phyloP scores from a whole-genome alignment of 176 grass and related monocot species.

The Pontederia paniculata region DNA sequence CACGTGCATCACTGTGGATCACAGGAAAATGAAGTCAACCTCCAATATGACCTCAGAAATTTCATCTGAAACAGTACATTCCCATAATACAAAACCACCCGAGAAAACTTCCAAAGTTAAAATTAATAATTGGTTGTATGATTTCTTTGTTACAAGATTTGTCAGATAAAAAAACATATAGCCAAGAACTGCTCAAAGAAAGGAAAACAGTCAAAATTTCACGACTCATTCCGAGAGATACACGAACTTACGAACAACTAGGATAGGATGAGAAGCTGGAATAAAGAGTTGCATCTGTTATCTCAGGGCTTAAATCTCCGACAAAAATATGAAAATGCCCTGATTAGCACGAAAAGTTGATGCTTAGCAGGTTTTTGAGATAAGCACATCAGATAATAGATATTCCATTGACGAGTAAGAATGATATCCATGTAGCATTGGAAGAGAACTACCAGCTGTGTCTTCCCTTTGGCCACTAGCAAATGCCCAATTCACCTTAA shows the following conservation, averaged over 20 bases:
- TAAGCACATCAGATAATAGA: slow-evolving; percentile 17
- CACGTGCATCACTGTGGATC: slow-evolving; percentile 58
- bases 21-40: slow-evolving; percentile 21
- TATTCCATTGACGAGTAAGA: neutral
- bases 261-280: slow-evolving; percentile 73
- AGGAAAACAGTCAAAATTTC: too few relatives aligned
- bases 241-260: slow-evolving; percentile 77
- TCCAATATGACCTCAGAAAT: too few relatives aligned
- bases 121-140: neutral
- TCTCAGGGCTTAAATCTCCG: slow-evolving; percentile 86
- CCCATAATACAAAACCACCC: too few relatives aligned
- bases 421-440: neutral
- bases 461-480: slow-evolving; percentile 81
- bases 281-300: slow-evolving; percentile 84
- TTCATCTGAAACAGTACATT: too few relatives aligned
- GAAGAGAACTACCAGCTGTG: slow-evolving; percentile 43
- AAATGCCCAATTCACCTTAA: slow-evolving; percentile 84
- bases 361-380: slow-evolving; percentile 7
- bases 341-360: slow-evolving; percentile 38
- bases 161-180: neutral
- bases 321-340: slow-evolving; percentile 93
- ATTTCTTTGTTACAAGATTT: neutral
- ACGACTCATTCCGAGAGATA: slow-evolving; percentile 13
- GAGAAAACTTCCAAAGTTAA: neutral
- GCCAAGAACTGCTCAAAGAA: neutral